A percentile compares a stretch with the other conserved stretches of the same genome.
These are phyloP conservation scores for Fusarium setosum DNA, from an alignment of 2,329 filamentous ascomycete species.

Conservation along the genomic window DNA sequence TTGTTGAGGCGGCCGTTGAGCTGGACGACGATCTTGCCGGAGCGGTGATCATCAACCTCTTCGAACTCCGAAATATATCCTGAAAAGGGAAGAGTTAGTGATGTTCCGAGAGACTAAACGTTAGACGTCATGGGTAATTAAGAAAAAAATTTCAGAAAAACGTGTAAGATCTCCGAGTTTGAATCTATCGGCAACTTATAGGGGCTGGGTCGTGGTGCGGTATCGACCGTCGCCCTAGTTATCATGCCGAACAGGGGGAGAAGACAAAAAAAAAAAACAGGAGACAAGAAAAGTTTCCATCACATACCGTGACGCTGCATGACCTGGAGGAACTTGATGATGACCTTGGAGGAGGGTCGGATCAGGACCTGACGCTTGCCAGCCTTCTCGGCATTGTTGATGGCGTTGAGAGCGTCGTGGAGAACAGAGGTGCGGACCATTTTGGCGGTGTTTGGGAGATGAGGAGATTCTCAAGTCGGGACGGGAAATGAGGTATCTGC, in stretches of 20 bases:
- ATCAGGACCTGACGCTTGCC: conserved; percentile 99
- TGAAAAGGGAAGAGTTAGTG: conserved; percentile 66
- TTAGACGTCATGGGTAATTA: conserved; percentile 76
- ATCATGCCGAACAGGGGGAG: conserved; percentile 85
- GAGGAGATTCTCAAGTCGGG: conserved; percentile 84
- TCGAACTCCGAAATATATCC: conserved; percentile 99
- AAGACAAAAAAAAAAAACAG: not conserved
- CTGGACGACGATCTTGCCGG: conserved; percentile 99
- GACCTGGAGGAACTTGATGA: conserved; percentile 98
- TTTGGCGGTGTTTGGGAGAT: conserved; percentile 72
- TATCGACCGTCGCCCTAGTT: conserved; percentile 96
- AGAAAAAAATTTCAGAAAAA: conserved; percentile 82
- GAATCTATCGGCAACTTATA: conserved; percentile 99
- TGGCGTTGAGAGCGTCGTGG: conserved; percentile 98
- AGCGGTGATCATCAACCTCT: conserved; percentile 99
- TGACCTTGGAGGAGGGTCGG: conserved; percentile 98
- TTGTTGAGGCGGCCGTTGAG: conserved; percentile 99
- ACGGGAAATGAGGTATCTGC: conserved; percentile 74
- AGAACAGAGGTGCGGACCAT: conserved; percentile 99
- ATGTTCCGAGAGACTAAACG: conserved; percentile 97
- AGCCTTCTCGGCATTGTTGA: conserved; percentile 99
- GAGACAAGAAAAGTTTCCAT: not conserved
- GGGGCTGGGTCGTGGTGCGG: conserved; percentile 89
- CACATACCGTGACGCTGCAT: conserved; percentile 99
- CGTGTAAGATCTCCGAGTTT: conserved; percentile 93